Percentiles rank a stretch among this genome's conserved stretches.
Conservation (phyloP, 2,329 filamentous ascomycete genomes). For the Penicillium fuscoglaucum region DNA sequence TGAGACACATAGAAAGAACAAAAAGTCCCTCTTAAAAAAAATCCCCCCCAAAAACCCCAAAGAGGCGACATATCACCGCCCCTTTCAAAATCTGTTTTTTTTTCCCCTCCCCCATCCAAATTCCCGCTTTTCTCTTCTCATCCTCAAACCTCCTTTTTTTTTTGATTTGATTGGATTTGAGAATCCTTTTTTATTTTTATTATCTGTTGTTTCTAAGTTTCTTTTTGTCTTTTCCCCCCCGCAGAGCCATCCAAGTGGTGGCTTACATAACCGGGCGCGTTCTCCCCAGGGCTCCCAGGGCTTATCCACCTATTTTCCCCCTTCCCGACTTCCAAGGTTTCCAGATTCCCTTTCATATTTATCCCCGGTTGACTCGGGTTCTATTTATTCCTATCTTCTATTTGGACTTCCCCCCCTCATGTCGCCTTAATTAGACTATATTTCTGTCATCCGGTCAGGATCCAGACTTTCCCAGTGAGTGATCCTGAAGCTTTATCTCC, state of each 20-base stretch:
- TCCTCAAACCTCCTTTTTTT: background rate
- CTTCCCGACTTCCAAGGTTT: constrained; percentile 9
- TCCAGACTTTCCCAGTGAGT: constrained; percentile 33
- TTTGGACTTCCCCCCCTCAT: constrained; percentile 21
- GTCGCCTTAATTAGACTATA: constrained; percentile 31
- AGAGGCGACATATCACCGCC: constrained; percentile 20
- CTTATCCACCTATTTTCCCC: constrained; percentile 10
- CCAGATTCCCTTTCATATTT: constrained; percentile 14
- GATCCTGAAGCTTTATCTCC: background rate
- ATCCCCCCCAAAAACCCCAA: background rate
- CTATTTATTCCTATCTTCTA: constrained; percentile 1
- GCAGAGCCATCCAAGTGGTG: constrained; percentile 1
- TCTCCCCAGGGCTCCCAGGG: background rate
- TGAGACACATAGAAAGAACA: background rate
- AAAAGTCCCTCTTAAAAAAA: background rate
- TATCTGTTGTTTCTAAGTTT: background rate
- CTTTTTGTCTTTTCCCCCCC: background rate
- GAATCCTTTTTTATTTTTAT: background rate
- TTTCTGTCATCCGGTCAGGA: constrained; percentile 29
- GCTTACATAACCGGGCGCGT: constrained; percentile 13
- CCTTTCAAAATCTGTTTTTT: constrained; percentile 18
- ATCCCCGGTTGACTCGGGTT: constrained; percentile 18
- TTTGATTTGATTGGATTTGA: background rate
- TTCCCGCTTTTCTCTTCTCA: background rate
- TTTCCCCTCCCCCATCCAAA: background rate